Conservation (phyloP, 345 rosid species). For the Lepidium aucheri region DNA sequence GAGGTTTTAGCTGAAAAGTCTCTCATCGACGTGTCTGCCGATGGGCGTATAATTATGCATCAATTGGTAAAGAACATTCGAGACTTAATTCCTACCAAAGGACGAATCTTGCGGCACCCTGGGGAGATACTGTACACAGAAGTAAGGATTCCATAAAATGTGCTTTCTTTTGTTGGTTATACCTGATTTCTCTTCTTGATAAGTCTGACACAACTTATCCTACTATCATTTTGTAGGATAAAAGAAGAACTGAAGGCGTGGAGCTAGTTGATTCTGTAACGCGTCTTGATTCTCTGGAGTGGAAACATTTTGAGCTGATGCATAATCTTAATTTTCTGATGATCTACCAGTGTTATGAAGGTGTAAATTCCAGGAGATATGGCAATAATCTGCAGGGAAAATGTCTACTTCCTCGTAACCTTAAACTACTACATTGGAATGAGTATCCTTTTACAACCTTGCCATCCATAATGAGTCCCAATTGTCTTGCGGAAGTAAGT, state of each 20-base stretch:
- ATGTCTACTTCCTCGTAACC: not conserved
- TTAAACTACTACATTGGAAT: conserved; percentile 4
- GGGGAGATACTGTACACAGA: not conserved
- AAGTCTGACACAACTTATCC: too few species aligned
- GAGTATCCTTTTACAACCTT: conserved; percentile 8
- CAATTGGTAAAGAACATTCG: not conserved
- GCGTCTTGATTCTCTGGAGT: not conserved
- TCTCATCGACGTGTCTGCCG: not conserved
- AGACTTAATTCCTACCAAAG: not conserved
- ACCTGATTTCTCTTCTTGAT: not conserved
- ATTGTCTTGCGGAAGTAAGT: not conserved
- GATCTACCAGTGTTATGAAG: not conserved
- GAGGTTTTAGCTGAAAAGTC: not conserved
- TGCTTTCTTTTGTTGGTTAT: not conserved
- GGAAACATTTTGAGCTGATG: not conserved
- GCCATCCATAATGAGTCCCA: not conserved
- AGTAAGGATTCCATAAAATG: not conserved
- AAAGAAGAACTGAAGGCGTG: not conserved
- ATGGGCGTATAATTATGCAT: not conserved
- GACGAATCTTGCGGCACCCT: not conserved
- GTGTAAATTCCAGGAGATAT: not conserved
- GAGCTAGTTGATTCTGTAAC: not conserved
- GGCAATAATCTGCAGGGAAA: not conserved
- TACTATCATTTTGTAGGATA: not conserved
- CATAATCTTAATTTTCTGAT: conserved; percentile 4